Evolutionary conservation across 176 grass and related monocot species (phyloP).

Genomic region (Pontederia crassipes): DNA sequence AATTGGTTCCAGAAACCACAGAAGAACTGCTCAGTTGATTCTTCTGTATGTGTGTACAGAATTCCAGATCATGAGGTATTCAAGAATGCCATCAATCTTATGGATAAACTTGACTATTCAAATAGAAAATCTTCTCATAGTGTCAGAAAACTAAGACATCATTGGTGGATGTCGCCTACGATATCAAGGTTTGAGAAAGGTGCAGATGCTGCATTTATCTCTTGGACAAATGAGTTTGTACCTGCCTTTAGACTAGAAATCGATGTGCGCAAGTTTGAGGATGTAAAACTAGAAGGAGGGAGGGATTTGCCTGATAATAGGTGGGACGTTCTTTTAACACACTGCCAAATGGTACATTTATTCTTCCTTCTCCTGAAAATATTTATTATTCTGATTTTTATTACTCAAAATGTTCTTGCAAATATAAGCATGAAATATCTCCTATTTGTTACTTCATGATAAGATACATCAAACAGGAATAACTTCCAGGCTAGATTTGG

Average conservation of each 20-base stretch:
- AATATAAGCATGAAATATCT: too few relatives aligned
- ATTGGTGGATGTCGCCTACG: constrained; percentile 57
- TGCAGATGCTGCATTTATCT: constrained; percentile 31
- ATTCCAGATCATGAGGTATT: constrained; percentile 43
- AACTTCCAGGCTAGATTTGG: too few relatives aligned
- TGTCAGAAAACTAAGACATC: constrained; percentile 19
- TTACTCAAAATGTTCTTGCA: not conserved
- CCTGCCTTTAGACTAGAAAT: constrained; percentile 71
- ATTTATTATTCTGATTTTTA: not conserved
- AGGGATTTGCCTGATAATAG: constrained; percentile 49
- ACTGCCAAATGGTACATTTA: constrained; percentile 81
- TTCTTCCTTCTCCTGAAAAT: constrained; percentile 9
- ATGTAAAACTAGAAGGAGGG: constrained; percentile 50
- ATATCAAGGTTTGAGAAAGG: constrained; percentile 41
- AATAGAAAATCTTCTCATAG: constrained; percentile 11
- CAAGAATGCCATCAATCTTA: constrained; percentile 33
- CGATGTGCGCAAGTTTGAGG: constrained; percentile 31
- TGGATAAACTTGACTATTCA: constrained; percentile 30
- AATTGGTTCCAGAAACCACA: constrained; percentile 28
- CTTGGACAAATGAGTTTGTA: constrained; percentile 58
- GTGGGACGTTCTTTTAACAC: constrained; percentile 74
- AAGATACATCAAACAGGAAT: too few relatives aligned
- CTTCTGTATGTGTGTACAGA: constrained; percentile 50
- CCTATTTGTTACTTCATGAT: too few relatives aligned
- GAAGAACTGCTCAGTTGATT: constrained; percentile 56